A percentile compares a stretch with the other conserved stretches of the same genome.
Conservation (phyloP, 768 basidiomycete genomes). For the Hydnomerulius pinastri region DNA sequence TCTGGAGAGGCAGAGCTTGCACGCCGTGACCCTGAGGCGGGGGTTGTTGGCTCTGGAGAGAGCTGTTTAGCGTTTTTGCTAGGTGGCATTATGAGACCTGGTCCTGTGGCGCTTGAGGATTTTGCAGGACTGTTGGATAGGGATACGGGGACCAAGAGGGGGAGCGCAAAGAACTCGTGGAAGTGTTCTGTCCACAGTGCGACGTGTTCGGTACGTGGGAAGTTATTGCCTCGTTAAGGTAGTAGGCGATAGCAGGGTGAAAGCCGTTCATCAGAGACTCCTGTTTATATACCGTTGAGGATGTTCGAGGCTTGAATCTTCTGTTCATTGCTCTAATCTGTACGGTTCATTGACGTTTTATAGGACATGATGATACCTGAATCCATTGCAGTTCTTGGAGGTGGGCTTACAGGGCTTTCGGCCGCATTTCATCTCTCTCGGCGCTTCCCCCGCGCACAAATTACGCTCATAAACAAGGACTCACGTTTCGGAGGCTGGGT, state of each 20-base stretch:
- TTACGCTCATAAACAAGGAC: slow-evolving; percentile 72
- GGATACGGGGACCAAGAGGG: background rate
- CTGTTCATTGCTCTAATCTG: background rate
- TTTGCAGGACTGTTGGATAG: background rate
- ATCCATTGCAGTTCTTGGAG: slow-evolving; percentile 72
- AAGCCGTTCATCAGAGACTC: background rate
- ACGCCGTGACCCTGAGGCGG: slow-evolving; percentile 23
- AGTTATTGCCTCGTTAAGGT: slow-evolving; percentile 6
- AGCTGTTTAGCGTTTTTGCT: slow-evolving; percentile 18
- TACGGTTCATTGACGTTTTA: background rate
- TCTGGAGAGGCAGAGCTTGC: slow-evolving; percentile 29
- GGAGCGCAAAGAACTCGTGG: background rate
- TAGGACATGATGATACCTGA: slow-evolving; percentile 19
- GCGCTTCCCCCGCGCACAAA: slow-evolving; percentile 55
- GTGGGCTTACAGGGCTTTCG: slow-evolving; percentile 80
- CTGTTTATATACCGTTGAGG: no score
- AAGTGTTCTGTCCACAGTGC: background rate
- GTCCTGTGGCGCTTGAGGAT: background rate
- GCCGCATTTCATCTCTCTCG: slow-evolving; percentile 77
- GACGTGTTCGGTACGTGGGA: slow-evolving; percentile 31
- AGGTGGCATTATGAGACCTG: slow-evolving; percentile 17
- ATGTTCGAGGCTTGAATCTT: no score
- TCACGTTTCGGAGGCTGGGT: slow-evolving; percentile 86
- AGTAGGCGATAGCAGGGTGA: background rate
- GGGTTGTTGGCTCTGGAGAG: slow-evolving; percentile 12